phyloP scores from a whole-genome alignment of 805 yeast species.

The Candida railenensis region DNA sequence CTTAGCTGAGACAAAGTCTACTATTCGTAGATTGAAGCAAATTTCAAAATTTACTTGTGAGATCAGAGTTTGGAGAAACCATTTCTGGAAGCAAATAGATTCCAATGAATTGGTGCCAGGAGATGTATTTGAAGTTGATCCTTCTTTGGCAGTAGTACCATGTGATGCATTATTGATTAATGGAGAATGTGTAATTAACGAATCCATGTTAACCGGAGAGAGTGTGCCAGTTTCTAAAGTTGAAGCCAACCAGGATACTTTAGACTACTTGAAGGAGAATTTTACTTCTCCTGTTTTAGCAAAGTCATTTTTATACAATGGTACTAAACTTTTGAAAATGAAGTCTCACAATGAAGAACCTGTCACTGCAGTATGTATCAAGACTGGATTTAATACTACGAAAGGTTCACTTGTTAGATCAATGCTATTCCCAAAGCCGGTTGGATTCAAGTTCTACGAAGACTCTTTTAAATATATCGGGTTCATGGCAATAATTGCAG shows the following conservation, averaged over 20 bases:
- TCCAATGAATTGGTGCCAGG: conserved; percentile 91
- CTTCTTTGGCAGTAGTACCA: conserved; percentile 70
- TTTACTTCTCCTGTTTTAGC: conserved; percentile 67
- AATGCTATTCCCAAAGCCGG: conserved; percentile 95
- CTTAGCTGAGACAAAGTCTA: conserved; percentile 77
- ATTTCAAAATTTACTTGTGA: conserved; percentile 76
- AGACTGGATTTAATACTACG: conserved; percentile 93
- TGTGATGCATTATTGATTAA: conserved; percentile 85
- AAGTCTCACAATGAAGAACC: conserved; percentile 70
- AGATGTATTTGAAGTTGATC: conserved; percentile 91
- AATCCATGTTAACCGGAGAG: conserved; percentile 97
- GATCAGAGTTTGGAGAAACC: conserved; percentile 87
- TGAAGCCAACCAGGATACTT: conserved; percentile 62
- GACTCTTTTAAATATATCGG: conserved; percentile 97
- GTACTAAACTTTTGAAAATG: conserved; percentile 85
- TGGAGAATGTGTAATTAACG: conserved; percentile 97
- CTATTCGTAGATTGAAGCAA: conserved; percentile 68
- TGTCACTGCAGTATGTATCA: conserved; percentile 82
- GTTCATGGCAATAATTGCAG: conserved; percentile 85
- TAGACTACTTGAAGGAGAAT: conserved; percentile 56
- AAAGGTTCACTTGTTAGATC: conserved; percentile 93
- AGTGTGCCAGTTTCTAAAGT: conserved; percentile 92
- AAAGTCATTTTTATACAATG: conserved; percentile 77
- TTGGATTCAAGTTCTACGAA: conserved; percentile 86
- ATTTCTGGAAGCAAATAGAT: conserved; percentile 81